These are phyloP conservation scores for Salpingoeca rosetta DNA, from an alignment of 78 protist genomes.

Conservation along the genomic window DNA sequence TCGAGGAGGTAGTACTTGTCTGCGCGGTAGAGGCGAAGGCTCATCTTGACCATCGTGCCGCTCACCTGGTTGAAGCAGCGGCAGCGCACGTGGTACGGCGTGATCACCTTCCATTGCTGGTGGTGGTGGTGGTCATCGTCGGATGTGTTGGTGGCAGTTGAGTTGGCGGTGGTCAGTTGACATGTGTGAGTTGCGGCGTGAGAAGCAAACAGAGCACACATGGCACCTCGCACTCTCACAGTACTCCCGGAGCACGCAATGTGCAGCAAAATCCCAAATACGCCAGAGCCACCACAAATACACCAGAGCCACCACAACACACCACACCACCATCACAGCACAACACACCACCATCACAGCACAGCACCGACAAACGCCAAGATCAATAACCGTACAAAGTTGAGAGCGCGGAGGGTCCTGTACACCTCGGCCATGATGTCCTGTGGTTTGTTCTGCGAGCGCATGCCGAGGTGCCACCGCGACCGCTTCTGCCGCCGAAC, in stretches of 20 bases:
- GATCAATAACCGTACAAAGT: not conserved
- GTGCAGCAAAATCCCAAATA: not conserved
- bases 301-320: too few species aligned
- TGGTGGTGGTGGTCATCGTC: too few species aligned
- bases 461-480: constrained; percentile 32
- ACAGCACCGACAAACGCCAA: too few species aligned
- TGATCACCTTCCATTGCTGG: not conserved
- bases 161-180: too few species aligned
- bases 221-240: not conserved
- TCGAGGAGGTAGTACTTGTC: constrained; percentile 25
- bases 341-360: too few species aligned
- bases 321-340: too few species aligned
- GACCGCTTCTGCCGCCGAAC: not conserved
- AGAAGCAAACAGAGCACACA: not conserved
- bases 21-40: constrained; percentile 20
- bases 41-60: not conserved
- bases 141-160: too few species aligned
- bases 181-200: not conserved
- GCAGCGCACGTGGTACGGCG: not conserved
- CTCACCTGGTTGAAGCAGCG: not conserved
- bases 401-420: not conserved
- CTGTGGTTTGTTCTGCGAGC: constrained; percentile 5
- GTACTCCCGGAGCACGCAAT: not conserved
- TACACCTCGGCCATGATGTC: constrained; percentile 33
- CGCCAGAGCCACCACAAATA: too few species aligned